Base-by-base conservation (phyloP, 1,139 yeast species). In the Scheffersomyces parashehatae region DNA sequence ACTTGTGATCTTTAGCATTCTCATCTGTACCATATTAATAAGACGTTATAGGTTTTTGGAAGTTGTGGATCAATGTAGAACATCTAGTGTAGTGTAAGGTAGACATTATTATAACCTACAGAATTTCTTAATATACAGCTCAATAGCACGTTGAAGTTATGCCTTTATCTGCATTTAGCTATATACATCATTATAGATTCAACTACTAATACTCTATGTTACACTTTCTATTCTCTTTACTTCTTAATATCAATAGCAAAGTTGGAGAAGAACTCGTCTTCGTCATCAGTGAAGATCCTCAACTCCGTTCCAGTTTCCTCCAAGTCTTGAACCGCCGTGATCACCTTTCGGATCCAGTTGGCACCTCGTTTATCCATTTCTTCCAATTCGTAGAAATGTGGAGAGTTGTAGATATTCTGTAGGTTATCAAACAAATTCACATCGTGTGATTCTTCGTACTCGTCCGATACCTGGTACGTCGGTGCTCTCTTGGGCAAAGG, bases 281-380 rank as follows among this genome's bases (percentile, higher is more conserved):
- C 78, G 8, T 59, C 62, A 55, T 74, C 79, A 20, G 58, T 58
- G 51, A 74, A 73, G 39, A 74, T 58, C 29, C 58, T 53, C n/a
- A 74, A 51, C 44, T 59, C 62, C 1, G 75, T 67, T n/a, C 59
- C 53, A 4, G 68, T 58, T n/a, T 67, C 68, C 11, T 76, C 75
- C 37, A 81, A 62, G 14, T 53, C 59, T 36, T 65, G 62, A 11
- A 71, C 49, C 2, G 77, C 72, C 3, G 60, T 52, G 15, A 69
- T 56, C 2, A 76, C 67, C 45, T 81, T 64, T 36, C 66, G 67
- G 29, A 74, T 68, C 83, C 85, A 81, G 24, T 62, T 50, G 1
- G 78, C 77, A 1, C 81, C 82, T 40, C 60, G 68, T 41, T 60
- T 67, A 56, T 81, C 85, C 39, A 62, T 60, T 38, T 69, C 72